phyloP scores from a whole-genome alignment of 306 rosid genomes.

The Trifolium pratense region DNA sequence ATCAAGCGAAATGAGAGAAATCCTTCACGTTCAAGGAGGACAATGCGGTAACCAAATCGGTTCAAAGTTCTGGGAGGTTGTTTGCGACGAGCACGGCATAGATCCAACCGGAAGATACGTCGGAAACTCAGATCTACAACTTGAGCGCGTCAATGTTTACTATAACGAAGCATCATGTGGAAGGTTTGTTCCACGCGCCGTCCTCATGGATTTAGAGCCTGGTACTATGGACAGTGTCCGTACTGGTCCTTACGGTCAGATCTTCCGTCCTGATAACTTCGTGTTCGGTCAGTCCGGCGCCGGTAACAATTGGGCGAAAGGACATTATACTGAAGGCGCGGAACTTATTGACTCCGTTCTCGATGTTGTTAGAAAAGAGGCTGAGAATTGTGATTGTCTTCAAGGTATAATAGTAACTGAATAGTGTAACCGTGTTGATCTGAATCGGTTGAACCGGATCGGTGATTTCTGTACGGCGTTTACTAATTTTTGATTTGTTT shows the following conservation, averaged over 20 bases:
- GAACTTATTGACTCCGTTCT: slow-evolving; percentile 66
- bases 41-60: slow-evolving; percentile 74
- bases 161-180: slow-evolving; percentile 69
- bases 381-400: slow-evolving; percentile 66
- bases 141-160: slow-evolving; percentile 64
- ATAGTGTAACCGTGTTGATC: background rate
- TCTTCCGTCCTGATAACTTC: slow-evolving; percentile 66
- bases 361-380: slow-evolving; percentile 64
- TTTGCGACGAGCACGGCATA: slow-evolving; percentile 70
- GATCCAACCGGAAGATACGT: slow-evolving; percentile 64
- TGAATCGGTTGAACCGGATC: background rate
- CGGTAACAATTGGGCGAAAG: slow-evolving; percentile 71
- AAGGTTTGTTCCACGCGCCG: slow-evolving; percentile 66
- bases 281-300: slow-evolving; percentile 69
- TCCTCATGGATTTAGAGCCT: slow-evolving; percentile 66
- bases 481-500: background rate
- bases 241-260: slow-evolving; percentile 65
- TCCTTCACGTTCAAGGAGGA: slow-evolving; percentile 68
- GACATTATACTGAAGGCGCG: slow-evolving; percentile 65
- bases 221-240: slow-evolving; percentile 71
- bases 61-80: slow-evolving; percentile 67
- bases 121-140: slow-evolving; percentile 58
- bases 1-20: slow-evolving; percentile 55
- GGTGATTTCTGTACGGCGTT: slow-evolving; percentile 1
- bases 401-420: slow-evolving; percentile 45